A percentile compares a stretch with the other conserved stretches of the same genome.
Evolutionary conservation across 2,329 filamentous ascomycete species (phyloP).

Genomic region (Penicillium hordei): DNA sequence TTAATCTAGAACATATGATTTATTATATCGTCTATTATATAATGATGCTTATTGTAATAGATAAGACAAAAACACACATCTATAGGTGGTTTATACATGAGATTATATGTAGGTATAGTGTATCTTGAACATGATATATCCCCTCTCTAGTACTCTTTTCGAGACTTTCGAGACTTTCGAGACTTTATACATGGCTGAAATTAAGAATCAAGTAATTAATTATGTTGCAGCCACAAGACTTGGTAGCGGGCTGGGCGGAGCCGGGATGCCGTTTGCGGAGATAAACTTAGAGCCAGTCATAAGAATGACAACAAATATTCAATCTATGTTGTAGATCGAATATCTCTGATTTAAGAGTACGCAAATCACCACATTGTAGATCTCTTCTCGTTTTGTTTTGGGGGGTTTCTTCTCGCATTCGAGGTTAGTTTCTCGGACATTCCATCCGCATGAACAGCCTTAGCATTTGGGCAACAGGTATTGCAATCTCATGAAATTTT

Average conservation of each 20-base stretch:
- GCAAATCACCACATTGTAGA: too few relatives aligned
- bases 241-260: neutral
- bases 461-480: neutral
- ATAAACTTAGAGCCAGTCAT: neutral
- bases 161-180: too few relatives aligned
- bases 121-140: neutral
- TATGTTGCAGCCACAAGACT: neutral
- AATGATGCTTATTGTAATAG: neutral
- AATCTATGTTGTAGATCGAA: too few relatives aligned
- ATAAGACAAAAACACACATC: neutral
- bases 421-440: neutral
- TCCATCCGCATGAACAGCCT: neutral
- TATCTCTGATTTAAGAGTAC: too few relatives aligned
- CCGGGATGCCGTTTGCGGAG: constrained; percentile 4
- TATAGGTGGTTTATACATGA: neutral
- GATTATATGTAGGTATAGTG: too few relatives aligned
- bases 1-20: neutral
- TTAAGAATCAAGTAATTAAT: neutral
- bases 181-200: neutral
- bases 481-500: neutral
- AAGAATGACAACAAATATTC: neutral
- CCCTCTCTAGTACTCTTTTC: neutral
- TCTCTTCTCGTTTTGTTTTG: neutral
- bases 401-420: too few relatives aligned
- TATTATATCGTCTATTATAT: neutral